Percentiles rank a stretch among this genome's conserved stretches.
phyloP scores from a whole-genome alignment of 306 rosid genomes.

The Quercus alba region DNA sequence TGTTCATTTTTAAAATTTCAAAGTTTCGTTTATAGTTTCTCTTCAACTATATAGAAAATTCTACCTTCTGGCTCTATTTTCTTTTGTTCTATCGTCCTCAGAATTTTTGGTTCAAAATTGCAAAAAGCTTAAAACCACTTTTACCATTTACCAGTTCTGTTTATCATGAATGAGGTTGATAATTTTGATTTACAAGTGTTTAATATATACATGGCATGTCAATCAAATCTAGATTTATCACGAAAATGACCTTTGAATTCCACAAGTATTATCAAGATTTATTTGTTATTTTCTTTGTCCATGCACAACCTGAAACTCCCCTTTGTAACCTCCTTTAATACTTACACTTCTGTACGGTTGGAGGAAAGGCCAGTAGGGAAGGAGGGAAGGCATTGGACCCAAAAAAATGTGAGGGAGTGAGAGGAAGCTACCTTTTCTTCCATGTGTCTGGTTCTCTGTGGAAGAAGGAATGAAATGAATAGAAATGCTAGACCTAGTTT shows the following conservation, averaged over 20 bases:
- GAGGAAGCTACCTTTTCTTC: not conserved
- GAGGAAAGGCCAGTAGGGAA: no score
- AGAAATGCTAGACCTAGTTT: not conserved
- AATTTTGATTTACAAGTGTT: not conserved
- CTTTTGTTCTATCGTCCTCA: not conserved
- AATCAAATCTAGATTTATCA: not conserved
- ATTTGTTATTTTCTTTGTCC: no score
- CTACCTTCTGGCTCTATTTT: slow-evolving; percentile 14
- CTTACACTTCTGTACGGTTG: no score
- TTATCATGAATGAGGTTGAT: not conserved
- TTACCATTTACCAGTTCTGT: not conserved
- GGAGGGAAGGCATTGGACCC: not conserved
- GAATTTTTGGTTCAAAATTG: not conserved
- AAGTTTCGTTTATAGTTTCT: not conserved
- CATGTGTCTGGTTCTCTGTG: slow-evolving; percentile 15
- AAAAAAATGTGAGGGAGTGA: not conserved
- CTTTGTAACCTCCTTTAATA: no score
- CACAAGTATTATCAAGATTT: no score
- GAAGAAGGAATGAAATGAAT: not conserved
- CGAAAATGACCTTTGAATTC: no score
- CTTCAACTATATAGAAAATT: not conserved
- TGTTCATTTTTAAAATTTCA: not conserved
- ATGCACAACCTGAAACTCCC: no score
- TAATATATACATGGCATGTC: not conserved
- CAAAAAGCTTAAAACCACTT: not conserved